Percentiles rank a stretch among this genome's conserved stretches.
These are phyloP conservation scores for Mortierella hygrophila DNA, from an alignment of 192 early-diverging fungal genomes.

Conservation along the genomic window DNA sequence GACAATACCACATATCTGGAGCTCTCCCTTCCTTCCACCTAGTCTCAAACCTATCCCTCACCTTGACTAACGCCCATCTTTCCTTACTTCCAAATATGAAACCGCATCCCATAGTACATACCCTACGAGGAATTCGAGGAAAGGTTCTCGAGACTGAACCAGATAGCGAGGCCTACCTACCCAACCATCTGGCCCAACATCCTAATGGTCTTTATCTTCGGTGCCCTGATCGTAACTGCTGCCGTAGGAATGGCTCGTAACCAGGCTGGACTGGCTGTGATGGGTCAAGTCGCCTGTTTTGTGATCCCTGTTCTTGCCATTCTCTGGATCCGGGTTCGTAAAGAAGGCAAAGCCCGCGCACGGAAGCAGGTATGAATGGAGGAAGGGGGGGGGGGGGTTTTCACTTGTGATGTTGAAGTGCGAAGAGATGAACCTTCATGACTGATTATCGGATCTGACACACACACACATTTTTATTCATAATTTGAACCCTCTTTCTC, in stretches of 20 bases:
- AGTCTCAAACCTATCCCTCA: neutral
- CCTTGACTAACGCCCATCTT: neutral
- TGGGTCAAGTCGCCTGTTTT: constrained; percentile 46
- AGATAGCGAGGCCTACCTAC: constrained; percentile 26
- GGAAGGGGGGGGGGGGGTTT: neutral
- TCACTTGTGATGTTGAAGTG: neutral
- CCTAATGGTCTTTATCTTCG: constrained; percentile 14
- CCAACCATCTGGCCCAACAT: constrained; percentile 43
- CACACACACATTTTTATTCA: neutral
- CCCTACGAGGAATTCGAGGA: constrained; percentile 43
- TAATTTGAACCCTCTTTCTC: neutral
- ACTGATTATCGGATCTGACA: neutral
- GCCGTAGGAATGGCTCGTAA: constrained; percentile 24
- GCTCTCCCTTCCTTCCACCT: too few relatives aligned
- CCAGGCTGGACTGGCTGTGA: constrained; percentile 5
- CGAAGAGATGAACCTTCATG: neutral
- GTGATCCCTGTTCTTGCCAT: constrained; percentile 38
- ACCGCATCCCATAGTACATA: constrained; percentile 23
- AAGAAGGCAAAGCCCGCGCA: constrained; percentile 28
- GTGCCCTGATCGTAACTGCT: constrained; percentile 11
- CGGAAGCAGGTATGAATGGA: constrained; percentile 35
- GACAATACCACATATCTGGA: neutral
- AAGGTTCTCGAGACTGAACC: constrained; percentile 35
- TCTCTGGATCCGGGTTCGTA: constrained; percentile 46
- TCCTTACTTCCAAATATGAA: neutral